Base-by-base conservation (phyloP, 495 filamentous ascomycete genomes). In the Peziza echinospora region DNA sequence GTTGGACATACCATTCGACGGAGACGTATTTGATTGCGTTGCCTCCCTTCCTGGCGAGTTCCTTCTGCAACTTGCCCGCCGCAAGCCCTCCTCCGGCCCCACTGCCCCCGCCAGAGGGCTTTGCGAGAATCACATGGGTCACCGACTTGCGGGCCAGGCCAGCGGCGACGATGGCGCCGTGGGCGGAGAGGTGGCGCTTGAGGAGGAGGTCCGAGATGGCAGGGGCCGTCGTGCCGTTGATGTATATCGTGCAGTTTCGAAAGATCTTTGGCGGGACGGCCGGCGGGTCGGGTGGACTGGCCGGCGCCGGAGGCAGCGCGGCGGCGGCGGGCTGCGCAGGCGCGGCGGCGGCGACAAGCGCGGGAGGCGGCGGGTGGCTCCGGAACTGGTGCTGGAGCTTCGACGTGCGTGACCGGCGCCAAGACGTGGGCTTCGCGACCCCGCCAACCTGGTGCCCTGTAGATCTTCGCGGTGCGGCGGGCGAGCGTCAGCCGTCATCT, bases 171-270 rank as follows among this genome's bases (percentile, higher is more conserved):
- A 56, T 64, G 0, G 73, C 89, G 21, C 89, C 89, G 55, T 89
- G 69, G 45, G 72, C 63, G 8, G 70, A 72, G 19, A 96, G 67
- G 24, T 92, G 65, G 28, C 73, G 75, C 63, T 89, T 92, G 41
- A 96, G 71, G 55, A 72, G 76, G 60, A 92, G 82, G 64, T 97
- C 86, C 0, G 80, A 85, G 41, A 97, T 71, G 11, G 71, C 55
- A 5, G 87, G 83, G 45, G 76, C 65, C 1, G 84, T 93, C 45
- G 80, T 81, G 45, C 85, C 87, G 63, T 93, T 93, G 63, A 96
- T 71, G 64, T 89, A 89, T 59, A 96, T 69, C 21, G 21, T 59
- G 28, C 56, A 58, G 8, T 44, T 44, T 11, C 41, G 11, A 26
- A 59, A 59, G 22, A 59, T 47, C n/a, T 48, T 30, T 17, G 10